Conservation (phyloP, 306 rosid species). For the Vigna trinervia region DNA sequence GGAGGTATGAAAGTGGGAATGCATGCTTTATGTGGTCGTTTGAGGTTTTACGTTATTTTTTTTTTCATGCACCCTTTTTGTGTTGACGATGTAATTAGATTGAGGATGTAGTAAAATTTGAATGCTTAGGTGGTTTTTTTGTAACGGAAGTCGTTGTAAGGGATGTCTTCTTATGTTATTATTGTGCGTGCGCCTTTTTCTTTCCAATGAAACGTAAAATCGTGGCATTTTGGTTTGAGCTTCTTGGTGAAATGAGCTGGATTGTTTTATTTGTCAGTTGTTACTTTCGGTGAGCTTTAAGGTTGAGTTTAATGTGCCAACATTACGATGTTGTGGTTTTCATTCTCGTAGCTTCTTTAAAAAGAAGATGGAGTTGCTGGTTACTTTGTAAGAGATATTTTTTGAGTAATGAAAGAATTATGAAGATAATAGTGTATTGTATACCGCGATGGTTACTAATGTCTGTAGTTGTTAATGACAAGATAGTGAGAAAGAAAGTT, state of each 20-base stretch:
- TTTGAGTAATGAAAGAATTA: not conserved
- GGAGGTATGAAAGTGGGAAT: not conserved
- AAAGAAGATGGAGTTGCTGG: not conserved
- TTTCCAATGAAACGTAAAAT: not conserved
- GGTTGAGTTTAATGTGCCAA: not conserved
- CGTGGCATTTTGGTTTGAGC: not conserved
- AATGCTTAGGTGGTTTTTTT: not conserved
- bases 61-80: conserved; percentile 21
- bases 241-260: conserved; percentile 15
- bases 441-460: not conserved
- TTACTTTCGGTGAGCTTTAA: not conserved
- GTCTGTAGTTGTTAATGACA: not conserved
- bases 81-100: not conserved
- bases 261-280: not conserved
- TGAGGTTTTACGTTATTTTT: conserved; percentile 12
- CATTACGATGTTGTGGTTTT: not conserved
- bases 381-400: not conserved
- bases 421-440: conserved; percentile 5
- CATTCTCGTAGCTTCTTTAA: not conserved
- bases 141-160: not conserved
- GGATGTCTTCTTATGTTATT: not conserved
- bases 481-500: not conserved
- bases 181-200: not conserved
- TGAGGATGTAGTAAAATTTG: not conserved
- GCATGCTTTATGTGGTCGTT: conserved; percentile 2